Evolutionary conservation across 139 green algal species (phyloP), one percentile per base, ranked within the genome.

Genomic region (Edaphochlamys debaryana): DNA sequence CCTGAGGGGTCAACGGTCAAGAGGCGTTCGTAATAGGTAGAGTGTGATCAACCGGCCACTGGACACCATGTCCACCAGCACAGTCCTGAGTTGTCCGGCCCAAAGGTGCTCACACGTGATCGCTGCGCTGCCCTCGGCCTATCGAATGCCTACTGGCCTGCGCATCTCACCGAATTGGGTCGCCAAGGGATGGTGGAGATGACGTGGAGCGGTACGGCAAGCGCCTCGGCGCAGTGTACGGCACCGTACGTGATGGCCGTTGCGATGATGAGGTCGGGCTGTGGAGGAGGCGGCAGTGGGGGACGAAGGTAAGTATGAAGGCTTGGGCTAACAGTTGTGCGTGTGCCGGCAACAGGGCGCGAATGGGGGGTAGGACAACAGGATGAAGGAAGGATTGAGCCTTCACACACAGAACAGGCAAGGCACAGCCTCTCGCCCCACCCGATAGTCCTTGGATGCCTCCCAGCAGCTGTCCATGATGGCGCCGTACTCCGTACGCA

Each of bases 171-270:
- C 71, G 74, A 80, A 0, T 92, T 95, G 32, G 89, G 90, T 37
- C 79, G 87, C 89, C 92, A 95, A 41, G 93, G 92, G 84, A 95
- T 95, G 32, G 92, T 94, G 79, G 93, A 95, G 60, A 93, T 87
- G 52, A 96, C 88, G 66, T 96, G 93, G 22, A 91, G 79, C 38
- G 92, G 90, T 27, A 94, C 75, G 32, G 87, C 84, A 58, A 96
- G 81, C 82, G 85, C 86, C 74, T 96, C 93, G 20, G 93, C 92
- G 15, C 86, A 90, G 79, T 95, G 89, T 15, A 90, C 89, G 83
- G 95, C 91, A 40, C 87, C 91, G 70, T 93, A 93, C 20, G 78
- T 84, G 66, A 80, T 40, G 87, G 89, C 29, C 89, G 93, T 96
- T 70, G 90, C 87, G 30, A 96, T 93, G 64, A 96, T 90, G 5